phyloP scores from a whole-genome alignment of 371 early-diverging fungal species.

The Batkoa obscura region DNA sequence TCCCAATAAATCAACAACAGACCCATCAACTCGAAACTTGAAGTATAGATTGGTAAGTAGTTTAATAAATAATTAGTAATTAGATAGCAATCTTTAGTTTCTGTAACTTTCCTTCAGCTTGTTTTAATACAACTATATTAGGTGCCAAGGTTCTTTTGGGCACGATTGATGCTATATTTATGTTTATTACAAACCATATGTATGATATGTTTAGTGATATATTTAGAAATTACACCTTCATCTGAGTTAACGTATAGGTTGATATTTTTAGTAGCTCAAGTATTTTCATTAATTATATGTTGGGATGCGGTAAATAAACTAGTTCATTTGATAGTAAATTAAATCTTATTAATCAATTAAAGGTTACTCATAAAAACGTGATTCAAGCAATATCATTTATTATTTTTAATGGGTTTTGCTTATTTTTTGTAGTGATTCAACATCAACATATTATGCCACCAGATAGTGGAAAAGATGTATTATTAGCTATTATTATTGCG shows the following conservation, averaged over 20 bases:
- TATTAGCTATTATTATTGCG: conserved; percentile 17
- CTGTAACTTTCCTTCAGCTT: too few relatives aligned
- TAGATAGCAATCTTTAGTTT: too few relatives aligned
- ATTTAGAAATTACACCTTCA: neutral
- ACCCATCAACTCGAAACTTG: too few relatives aligned
- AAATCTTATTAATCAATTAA: neutral
- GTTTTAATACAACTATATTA: too few relatives aligned
- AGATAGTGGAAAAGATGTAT: conserved; percentile 10
- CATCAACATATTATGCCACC: conserved; percentile 12
- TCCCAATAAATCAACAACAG: too few relatives aligned
- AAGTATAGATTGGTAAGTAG: too few relatives aligned
- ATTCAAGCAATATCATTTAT: conserved; percentile 26
- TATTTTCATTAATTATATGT: conserved; percentile 22
- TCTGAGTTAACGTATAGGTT: conserved; percentile 19
- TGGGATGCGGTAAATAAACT: conserved; percentile 24
- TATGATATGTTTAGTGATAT: neutral
- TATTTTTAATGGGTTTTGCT: conserved; percentile 19
- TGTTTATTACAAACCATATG: neutral
- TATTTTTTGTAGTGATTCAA: conserved; percentile 21
- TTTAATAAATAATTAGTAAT: too few relatives aligned
- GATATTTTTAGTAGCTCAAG: conserved; percentile 24
- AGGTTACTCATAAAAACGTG: conserved; percentile 23
- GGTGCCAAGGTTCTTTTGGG: conserved; percentile 1
- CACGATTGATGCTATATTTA: neutral
- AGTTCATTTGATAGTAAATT: neutral